Base-by-base conservation (phyloP, 2,329 filamentous ascomycete genomes). In the Escovopsis weberi region DNA sequence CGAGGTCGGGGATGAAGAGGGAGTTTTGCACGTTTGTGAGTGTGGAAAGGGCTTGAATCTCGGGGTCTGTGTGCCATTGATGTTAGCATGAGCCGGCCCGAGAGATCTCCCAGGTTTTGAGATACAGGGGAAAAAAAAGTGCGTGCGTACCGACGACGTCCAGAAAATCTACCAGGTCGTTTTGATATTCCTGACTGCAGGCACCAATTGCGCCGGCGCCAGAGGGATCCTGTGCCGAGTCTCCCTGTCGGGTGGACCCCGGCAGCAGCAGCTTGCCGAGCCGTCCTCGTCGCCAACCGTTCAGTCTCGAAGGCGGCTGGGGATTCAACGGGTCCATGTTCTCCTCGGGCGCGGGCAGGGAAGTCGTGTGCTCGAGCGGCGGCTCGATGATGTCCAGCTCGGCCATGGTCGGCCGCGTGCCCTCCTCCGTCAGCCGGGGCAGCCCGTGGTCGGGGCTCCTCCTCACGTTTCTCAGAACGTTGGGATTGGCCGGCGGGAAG, bases 21-120 rank as follows among this genome's bases (percentile, higher is more conserved):
- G 85, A 91, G 57, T 94, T 94, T 54, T 93, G 85, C 18, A 94
- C 80, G 53, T 94, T 94, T 37, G 84, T 93, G 9, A 93, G 72
- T 12, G 85, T 89, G 0, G 84, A 85, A 4, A 94, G 65, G 0
- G 85, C 85, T 33, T 84, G 78, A 4, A 94, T 79, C 62, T 93
- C 84, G 36, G 85, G 85, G 53, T 93, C 85, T 87, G 49, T 6
- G 26, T n/a, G 38, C 35, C n/a, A 34, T 32, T 38, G 39, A 12
- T 33, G 37, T 49, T 44, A 47, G 45, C 26, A 9, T 36, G 34
- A 19, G 15, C 23, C 23, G 39, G 19, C 8, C 11, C 9, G 10
- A n/a, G 5, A 12, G 6, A 12, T 10, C 33, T 41, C 33, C 26
- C 12, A 26, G 15, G 23, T 23, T 6, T 23, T 23, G 23, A 23